A percentile compares a stretch with the other conserved stretches of the same genome.
These are phyloP conservation scores for Salicornia ramosissima DNA, from an alignment of 148 eudicot species.

Conservation along the genomic window DNA sequence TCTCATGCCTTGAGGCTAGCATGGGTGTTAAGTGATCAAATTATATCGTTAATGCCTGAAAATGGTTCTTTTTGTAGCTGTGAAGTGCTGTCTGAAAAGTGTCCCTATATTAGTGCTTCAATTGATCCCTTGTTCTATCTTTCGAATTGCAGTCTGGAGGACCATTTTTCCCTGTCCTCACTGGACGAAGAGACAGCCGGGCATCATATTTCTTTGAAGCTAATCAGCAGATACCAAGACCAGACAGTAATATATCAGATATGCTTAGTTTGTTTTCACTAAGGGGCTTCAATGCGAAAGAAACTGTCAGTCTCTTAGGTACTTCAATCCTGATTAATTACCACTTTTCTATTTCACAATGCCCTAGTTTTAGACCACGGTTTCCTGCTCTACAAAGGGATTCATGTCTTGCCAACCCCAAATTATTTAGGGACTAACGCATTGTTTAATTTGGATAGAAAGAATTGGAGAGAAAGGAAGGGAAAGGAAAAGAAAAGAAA, in stretches of 20 bases:
- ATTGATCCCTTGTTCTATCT: not conserved
- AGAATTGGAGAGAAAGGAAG: too few species aligned
- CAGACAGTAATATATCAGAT: conserved; percentile 22
- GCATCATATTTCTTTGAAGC: conserved; percentile 27
- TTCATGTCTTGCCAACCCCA: too few species aligned
- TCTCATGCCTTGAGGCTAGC: too few species aligned
- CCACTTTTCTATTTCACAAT: not conserved
- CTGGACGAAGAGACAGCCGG: conserved; percentile 33
- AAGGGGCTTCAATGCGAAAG: conserved; percentile 36
- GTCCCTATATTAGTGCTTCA: too few species aligned
- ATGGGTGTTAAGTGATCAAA: too few species aligned
- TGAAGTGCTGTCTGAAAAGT: too few species aligned
- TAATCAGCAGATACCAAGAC: conserved; percentile 28
- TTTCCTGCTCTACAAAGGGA: too few species aligned
- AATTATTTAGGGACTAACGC: too few species aligned
- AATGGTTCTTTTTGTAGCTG: too few species aligned
- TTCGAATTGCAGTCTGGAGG: conserved; percentile 25
- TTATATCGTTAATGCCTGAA: too few species aligned
- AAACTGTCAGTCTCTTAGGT: conserved; percentile 38
- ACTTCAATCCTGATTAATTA: not conserved
- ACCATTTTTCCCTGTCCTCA: conserved; percentile 34
- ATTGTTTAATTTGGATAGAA: too few species aligned
- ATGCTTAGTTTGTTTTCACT: conserved; percentile 27
- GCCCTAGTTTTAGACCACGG: not conserved
- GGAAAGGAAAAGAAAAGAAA: too few species aligned